phyloP scores from a whole-genome alignment of 2,329 filamentous ascomycete genomes.

The Fusarium zealandicum region DNA sequence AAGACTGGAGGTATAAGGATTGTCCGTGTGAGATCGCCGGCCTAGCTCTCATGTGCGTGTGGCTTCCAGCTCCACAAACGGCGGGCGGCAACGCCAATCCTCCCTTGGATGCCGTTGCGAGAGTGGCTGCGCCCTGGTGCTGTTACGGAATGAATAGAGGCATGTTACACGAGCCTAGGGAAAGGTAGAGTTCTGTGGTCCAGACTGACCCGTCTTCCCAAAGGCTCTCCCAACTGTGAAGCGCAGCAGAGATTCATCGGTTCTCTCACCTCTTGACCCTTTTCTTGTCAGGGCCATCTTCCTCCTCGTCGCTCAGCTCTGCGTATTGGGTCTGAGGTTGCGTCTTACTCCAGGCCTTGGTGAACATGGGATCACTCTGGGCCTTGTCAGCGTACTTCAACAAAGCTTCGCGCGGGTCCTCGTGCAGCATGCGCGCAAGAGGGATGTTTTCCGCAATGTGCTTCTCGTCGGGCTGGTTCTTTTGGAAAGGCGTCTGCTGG shows the following conservation, averaged over 20 bases:
- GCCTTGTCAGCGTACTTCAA: constrained; percentile 95
- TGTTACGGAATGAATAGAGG: constrained; percentile 26
- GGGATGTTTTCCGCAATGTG: constrained; percentile 90
- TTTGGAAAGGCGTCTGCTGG: constrained; percentile 85
- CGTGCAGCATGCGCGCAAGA: constrained; percentile 90
- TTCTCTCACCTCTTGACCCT: constrained; percentile 59
- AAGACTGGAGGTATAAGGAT: not conserved
- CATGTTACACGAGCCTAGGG: constrained; percentile 20
- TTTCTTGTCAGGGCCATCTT: constrained; percentile 72
- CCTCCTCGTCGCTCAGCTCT: constrained; percentile 86
- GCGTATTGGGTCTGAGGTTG: constrained; percentile 93
- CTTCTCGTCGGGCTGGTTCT: constrained; percentile 86
- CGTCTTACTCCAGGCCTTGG: constrained; percentile 88
- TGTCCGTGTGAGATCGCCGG: not conserved
- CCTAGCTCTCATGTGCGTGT: not conserved
- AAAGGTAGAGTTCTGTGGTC: constrained; percentile 6
- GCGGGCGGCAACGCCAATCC: not conserved
- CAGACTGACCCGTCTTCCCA: constrained; percentile 9
- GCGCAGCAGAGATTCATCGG: constrained; percentile 11
- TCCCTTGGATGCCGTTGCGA: not conserved
- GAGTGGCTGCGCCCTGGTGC: constrained; percentile 11
- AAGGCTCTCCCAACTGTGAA: constrained; percentile 10
- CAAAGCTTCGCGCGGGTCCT: constrained; percentile 92
- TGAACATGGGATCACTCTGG: constrained; percentile 92
- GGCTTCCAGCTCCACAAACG: constrained; percentile 15